phyloP scores from a whole-genome alignment of 2,329 filamentous ascomycete species.

The Diaporthe citri region DNA sequence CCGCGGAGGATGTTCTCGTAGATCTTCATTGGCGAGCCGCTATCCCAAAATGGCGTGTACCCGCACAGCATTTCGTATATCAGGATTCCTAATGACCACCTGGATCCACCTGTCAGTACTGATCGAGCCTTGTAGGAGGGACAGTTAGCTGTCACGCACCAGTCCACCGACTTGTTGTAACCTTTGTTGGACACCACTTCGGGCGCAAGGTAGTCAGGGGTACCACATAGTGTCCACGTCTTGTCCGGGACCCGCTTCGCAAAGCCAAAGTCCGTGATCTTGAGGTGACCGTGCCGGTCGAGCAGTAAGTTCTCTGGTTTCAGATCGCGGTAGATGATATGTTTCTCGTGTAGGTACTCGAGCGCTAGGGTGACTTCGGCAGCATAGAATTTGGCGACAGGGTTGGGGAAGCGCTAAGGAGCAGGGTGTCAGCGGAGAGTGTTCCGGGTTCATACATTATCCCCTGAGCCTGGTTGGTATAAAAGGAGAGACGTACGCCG shows the following conservation, averaged over 20 bases:
- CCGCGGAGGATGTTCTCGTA: constrained; percentile 99
- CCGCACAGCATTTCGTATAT: constrained; percentile 99
- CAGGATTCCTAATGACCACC: constrained; percentile 98
- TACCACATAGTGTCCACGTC: constrained; percentile 98
- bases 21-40: constrained; percentile 97
- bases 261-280: constrained; percentile 99
- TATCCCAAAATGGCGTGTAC: constrained; percentile 99
- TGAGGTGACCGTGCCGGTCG: constrained; percentile 92
- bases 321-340: constrained; percentile 98
- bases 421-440: constrained; percentile 42
- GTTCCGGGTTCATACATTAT: constrained; percentile 12
- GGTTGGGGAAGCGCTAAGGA: constrained; percentile 93
- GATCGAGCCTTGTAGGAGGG: background rate
- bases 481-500: constrained; percentile 68
- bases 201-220: constrained; percentile 95
- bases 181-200: constrained; percentile 99
- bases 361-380: constrained; percentile 96
- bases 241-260: constrained; percentile 98
- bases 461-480: background rate
- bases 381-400: constrained; percentile 98
- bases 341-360: constrained; percentile 92
- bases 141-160: constrained; percentile 70
- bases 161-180: constrained; percentile 99
- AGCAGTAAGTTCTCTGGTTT: constrained; percentile 95
- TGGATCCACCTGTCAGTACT: constrained; percentile 53